Percentiles rank a stretch among this genome's conserved stretches.
Evolutionary conservation across 495 filamentous ascomycete species (phyloP).

Genomic region (Darksidea phi): DNA sequence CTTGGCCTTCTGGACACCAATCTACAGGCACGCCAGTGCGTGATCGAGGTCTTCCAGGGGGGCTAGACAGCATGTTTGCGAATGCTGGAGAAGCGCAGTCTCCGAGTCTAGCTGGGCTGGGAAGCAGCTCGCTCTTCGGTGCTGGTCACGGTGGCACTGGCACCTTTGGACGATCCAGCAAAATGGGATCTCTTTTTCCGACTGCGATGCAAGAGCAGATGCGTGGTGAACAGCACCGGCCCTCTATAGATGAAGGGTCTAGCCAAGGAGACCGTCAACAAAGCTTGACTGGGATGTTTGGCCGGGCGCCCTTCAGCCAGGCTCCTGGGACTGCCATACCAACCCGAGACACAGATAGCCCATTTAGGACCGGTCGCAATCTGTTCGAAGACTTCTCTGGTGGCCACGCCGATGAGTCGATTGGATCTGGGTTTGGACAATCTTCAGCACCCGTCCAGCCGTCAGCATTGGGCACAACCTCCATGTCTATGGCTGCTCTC

Average conservation of each 20-base stretch:
- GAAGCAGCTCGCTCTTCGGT: constrained; percentile 51
- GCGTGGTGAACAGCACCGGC: constrained; percentile 52
- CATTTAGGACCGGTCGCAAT: constrained; percentile 57
- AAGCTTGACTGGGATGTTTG: constrained; percentile 42
- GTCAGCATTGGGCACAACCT: constrained; percentile 21
- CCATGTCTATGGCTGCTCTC: constrained; percentile 6
- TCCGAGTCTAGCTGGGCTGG: constrained; percentile 62
- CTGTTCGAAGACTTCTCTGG: constrained; percentile 56
- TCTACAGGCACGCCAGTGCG: constrained; percentile 72
- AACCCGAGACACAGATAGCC: constrained; percentile 60
- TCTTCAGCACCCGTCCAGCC: constrained; percentile 23
- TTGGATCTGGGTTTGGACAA: constrained; percentile 19
- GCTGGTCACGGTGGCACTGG: constrained; percentile 58
- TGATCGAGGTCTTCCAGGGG: constrained; percentile 61
- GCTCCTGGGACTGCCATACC: constrained; percentile 52
- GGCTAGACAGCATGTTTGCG: constrained; percentile 74
- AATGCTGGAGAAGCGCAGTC: constrained; percentile 72
- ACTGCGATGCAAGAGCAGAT: constrained; percentile 85
- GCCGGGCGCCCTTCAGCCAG: constrained; percentile 52
- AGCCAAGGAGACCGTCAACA: constrained; percentile 31
- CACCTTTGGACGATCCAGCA: constrained; percentile 69
- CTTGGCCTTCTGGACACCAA: constrained; percentile 63
- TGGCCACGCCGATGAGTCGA: constrained; percentile 44
- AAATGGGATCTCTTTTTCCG: constrained; percentile 84
- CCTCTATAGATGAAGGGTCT: constrained; percentile 54